Evolutionary conservation across 2,329 filamentous ascomycete genomes (phyloP), one percentile per base, ranked within the genome.

Genomic region (Fusarium incarnatum): DNA sequence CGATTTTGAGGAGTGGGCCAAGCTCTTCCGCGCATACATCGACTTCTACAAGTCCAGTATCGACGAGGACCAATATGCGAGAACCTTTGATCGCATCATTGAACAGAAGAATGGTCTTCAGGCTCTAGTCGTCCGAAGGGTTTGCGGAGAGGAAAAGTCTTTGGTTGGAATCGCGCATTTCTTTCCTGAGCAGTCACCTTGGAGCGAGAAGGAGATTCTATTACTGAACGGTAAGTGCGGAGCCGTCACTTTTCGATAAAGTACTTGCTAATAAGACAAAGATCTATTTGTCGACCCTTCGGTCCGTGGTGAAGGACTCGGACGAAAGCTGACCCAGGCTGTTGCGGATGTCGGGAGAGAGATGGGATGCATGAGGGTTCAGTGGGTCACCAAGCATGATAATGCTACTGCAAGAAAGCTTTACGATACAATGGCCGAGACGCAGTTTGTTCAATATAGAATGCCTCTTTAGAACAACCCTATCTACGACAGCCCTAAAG

Each of bases 331-430:
- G 40, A 71, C 57, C 2, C 41, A 61, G 9, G 64, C 68, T 1
- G 68, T 71, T 3, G 64, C 68, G 1, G 56, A 71, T 5, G 6
- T 65, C n/a, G 68, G 40, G 2, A 68, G 53, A 25, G 44, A 68
- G 20, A 60, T 45, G 55, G 68, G 55, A 0, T 71, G 49, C n/a
- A 27, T 58, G n/a, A 54, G 68, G 22, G 27, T 71, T 15, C 68
- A 71, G 22, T 71, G 68, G 68, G 48, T 71, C 11, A 71, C 68
- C 1, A 71, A 68, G 45, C 59, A 68, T 16, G 68, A 71, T 11
- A 71, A 71, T 23, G 16, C 53, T 8, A 32, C 23, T 8, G 68
- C 68, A 1, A 30, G 68, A 2, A 44, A 53, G 12, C 50, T 71
- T 6, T 71, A 71, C 16, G 68, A 71, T 18, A 71, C 68, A 1